phyloP scores from a whole-genome alignment of 176 grass and related monocot genomes.

The Triticum timopheevii region DNA sequence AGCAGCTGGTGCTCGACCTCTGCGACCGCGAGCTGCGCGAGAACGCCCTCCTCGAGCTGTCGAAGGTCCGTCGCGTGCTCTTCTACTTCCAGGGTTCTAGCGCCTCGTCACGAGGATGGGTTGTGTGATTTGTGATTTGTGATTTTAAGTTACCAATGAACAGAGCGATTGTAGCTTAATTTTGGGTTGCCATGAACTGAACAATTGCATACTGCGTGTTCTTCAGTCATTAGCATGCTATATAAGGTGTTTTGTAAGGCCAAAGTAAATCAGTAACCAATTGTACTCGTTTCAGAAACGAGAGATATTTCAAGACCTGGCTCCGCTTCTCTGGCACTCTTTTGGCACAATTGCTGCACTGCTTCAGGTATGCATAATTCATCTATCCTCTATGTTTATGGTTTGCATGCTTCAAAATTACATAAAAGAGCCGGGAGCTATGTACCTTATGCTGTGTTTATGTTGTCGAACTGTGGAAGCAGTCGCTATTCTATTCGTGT shows the following conservation, averaged over 20 bases:
- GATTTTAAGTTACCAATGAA: background rate
- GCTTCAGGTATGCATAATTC: constrained; percentile 61
- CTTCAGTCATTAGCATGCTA: constrained; percentile 1
- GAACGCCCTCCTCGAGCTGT: constrained; percentile 95
- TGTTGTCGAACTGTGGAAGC: background rate
- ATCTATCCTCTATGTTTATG: background rate
- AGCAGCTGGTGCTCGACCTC: constrained; percentile 92
- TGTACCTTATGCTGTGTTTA: background rate
- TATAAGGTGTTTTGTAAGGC: background rate
- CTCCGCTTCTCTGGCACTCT: constrained; percentile 84
- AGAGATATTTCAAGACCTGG: constrained; percentile 98
- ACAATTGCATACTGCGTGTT: background rate
- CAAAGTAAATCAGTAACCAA: background rate
- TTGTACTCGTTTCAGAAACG: constrained; percentile 41
- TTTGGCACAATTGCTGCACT: constrained; percentile 91
- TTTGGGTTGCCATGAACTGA: background rate
- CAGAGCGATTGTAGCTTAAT: background rate
- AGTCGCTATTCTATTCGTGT: background rate
- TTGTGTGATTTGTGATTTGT: background rate
- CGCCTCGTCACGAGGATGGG: background rate
- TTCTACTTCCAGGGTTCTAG: background rate
- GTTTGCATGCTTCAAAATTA: constrained; percentile 21
- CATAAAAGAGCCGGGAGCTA: background rate
- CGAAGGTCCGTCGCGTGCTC: constrained; percentile 52
- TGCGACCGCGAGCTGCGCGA: constrained; percentile 91